Evolutionary conservation across 2,329 filamentous ascomycete genomes (phyloP).

Genomic region (Botrytis paeoniae): DNA sequence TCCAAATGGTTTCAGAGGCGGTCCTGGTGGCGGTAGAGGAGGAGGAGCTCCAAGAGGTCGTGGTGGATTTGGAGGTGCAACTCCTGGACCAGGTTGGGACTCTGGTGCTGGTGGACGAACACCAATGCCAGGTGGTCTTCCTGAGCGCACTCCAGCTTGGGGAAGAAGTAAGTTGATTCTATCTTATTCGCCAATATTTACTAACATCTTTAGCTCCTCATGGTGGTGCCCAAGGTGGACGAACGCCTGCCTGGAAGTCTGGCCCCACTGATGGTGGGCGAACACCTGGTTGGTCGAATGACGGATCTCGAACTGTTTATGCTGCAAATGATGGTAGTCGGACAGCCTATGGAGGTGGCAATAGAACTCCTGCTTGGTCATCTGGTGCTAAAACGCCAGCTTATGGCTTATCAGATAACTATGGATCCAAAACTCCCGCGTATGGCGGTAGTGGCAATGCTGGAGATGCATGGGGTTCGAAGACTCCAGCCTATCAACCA

Average conservation of each 20-base stretch:
- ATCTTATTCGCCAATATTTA: neutral
- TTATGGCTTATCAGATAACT: slow-evolving; percentile 51
- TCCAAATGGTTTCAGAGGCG: slow-evolving; percentile 45
- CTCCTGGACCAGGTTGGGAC: slow-evolving; percentile 53
- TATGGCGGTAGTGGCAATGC: slow-evolving; percentile 58
- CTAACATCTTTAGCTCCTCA: slow-evolving; percentile 47
- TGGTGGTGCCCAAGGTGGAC: slow-evolving; percentile 49
- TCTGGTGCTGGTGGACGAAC: slow-evolving; percentile 57
- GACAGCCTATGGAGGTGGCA: slow-evolving; percentile 70
- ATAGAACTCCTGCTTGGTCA: slow-evolving; percentile 74
- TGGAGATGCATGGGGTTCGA: slow-evolving; percentile 59
- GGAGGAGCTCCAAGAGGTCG: slow-evolving; percentile 38
- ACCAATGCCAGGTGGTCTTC: slow-evolving; percentile 56
- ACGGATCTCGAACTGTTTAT: slow-evolving; percentile 65
- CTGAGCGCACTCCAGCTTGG: slow-evolving; percentile 75
- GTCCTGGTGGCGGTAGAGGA: slow-evolving; percentile 43
- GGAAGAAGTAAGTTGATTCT: slow-evolving; percentile 58
- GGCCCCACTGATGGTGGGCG: slow-evolving; percentile 47
- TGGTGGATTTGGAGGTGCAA: slow-evolving; percentile 48
- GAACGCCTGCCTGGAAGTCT: slow-evolving; percentile 67
- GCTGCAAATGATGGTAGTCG: slow-evolving; percentile 63
- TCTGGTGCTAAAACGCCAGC: slow-evolving; percentile 72
- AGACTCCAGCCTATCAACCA: slow-evolving; percentile 64
- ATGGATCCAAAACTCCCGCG: slow-evolving; percentile 75
- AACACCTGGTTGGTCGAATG: slow-evolving; percentile 65